A percentile compares a stretch with the other conserved stretches of the same genome.
These are phyloP conservation scores for Epichloe glyceriae DNA, from an alignment of 2,329 filamentous ascomycete species.

Conservation along the genomic window DNA sequence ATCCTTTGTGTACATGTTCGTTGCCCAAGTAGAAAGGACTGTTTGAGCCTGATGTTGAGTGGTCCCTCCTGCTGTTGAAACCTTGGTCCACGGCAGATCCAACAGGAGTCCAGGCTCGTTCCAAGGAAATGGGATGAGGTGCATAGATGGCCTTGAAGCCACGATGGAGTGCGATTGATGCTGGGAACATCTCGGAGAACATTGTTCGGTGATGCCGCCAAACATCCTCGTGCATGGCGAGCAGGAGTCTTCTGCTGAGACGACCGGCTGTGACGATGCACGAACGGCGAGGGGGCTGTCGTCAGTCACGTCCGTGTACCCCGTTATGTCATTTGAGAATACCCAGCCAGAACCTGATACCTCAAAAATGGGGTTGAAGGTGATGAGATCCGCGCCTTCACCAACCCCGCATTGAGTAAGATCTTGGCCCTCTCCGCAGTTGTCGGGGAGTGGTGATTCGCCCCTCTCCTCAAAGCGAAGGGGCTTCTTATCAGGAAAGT, in stretches of 20 bases:
- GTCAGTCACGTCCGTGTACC: slow-evolving; percentile 43
- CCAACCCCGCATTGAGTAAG: slow-evolving; percentile 47
- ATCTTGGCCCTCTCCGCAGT: slow-evolving; percentile 41
- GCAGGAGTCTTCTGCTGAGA: slow-evolving; percentile 50
- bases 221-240: slow-evolving; percentile 64
- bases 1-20: slow-evolving; percentile 73
- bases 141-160: slow-evolving; percentile 69
- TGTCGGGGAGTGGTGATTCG: slow-evolving; percentile 39
- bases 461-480: slow-evolving; percentile 39
- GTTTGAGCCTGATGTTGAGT: slow-evolving; percentile 49
- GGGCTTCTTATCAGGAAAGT: slow-evolving; percentile 33
- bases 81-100: slow-evolving; percentile 53
- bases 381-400: slow-evolving; percentile 64
- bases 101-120: slow-evolving; percentile 59
- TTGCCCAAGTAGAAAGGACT: slow-evolving; percentile 55
- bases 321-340: slow-evolving; percentile 56
- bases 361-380: slow-evolving; percentile 66
- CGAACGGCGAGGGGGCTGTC: slow-evolving; percentile 44
- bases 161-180: slow-evolving; percentile 57
- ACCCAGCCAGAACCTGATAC: slow-evolving; percentile 60
- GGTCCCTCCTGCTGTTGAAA: slow-evolving; percentile 65
- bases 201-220: slow-evolving; percentile 54
- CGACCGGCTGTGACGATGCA: slow-evolving; percentile 61
- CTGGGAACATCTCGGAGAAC: slow-evolving; percentile 72
- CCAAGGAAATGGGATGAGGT: slow-evolving; percentile 69